phyloP scores from a whole-genome alignment of 805 yeast species.

The Candida adriatica region DNA sequence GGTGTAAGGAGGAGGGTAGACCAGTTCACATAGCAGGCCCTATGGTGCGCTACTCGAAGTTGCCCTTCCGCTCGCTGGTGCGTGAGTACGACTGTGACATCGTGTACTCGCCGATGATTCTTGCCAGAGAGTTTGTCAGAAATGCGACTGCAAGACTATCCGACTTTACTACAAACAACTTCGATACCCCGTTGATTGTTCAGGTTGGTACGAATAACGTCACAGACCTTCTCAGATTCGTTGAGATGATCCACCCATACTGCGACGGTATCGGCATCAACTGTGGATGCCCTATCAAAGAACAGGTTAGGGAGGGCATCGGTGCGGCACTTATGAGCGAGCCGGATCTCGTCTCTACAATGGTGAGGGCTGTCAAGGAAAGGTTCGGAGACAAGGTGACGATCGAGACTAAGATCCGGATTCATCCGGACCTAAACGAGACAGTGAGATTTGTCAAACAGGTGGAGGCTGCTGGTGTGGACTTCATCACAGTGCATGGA shows the following conservation, averaged over 20 bases:
- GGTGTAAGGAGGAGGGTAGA: conserved; percentile 39
- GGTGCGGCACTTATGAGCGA: conserved; percentile 93
- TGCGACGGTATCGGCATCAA: conserved; percentile 93
- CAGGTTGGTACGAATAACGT: conserved; percentile 90
- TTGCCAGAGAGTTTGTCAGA: conserved; percentile 91
- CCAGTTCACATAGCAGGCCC: conserved; percentile 80
- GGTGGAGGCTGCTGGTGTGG: conserved; percentile 86
- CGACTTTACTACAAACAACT: conserved; percentile 75
- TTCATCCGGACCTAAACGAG: conserved; percentile 67
- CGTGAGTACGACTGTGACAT: conserved; percentile 72
- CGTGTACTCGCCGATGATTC: conserved; percentile 92
- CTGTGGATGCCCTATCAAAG: conserved; percentile 96
- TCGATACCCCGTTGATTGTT: conserved; percentile 68
- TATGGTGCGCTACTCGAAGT: conserved; percentile 93
- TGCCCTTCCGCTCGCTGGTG: conserved; percentile 81
- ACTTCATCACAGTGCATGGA: conserved; percentile 92
- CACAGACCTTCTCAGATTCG: conserved; percentile 72
- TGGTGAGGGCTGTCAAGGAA: conserved; percentile 79
- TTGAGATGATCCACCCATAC: conserved; percentile 82
- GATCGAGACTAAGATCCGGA: conserved; percentile 87
- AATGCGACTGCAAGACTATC: conserved; percentile 72
- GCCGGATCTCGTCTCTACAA: conserved; percentile 68
- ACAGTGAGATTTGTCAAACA: conserved; percentile 66
- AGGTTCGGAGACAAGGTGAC: conserved; percentile 67
- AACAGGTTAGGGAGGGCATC: conserved; percentile 91